These are phyloP conservation scores for Leccinum solheimii DNA, from an alignment of 1,284 basidiomycete genomes.

Conservation along the genomic window DNA sequence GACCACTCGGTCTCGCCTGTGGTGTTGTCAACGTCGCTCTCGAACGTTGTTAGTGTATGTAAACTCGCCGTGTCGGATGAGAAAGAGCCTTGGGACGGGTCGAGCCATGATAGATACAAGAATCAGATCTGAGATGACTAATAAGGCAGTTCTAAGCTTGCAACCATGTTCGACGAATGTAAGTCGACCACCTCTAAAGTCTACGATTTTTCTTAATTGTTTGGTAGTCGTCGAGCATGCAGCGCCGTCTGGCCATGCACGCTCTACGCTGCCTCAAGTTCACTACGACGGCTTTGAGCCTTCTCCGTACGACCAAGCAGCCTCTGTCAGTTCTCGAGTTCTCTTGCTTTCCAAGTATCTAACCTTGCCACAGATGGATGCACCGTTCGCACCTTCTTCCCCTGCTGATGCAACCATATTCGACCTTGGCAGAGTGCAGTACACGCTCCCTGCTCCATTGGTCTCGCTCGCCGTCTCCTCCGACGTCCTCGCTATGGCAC, in stretches of 20 bases:
- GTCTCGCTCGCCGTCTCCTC: slow-evolving; percentile 80
- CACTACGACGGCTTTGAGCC: slow-evolving; percentile 88
- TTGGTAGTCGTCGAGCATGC: slow-evolving; percentile 82
- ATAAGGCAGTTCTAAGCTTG: background rate
- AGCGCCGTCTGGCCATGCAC: slow-evolving; percentile 47
- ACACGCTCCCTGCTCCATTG: slow-evolving; percentile 80
- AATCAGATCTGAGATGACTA: background rate
- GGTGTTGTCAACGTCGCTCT: slow-evolving; percentile 1
- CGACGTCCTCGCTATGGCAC: slow-evolving; percentile 81
- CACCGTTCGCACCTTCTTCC: slow-evolving; percentile 36
- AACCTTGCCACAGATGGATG: slow-evolving; percentile 38
- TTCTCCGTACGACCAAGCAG: slow-evolving; percentile 55
- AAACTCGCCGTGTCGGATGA: slow-evolving; percentile 71
- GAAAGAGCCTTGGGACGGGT: slow-evolving; percentile 72
- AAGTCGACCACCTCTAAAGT: slow-evolving; percentile 34
- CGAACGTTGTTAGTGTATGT: background rate
- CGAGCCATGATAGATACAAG: slow-evolving; percentile 34
- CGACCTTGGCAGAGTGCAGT: slow-evolving; percentile 85
- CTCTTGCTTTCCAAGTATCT: slow-evolving; percentile 5
- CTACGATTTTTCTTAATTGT: slow-evolving; percentile 4
- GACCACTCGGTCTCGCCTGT: slow-evolving; percentile 94
- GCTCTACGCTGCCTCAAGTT: slow-evolving; percentile 54
- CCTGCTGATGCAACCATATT: slow-evolving; percentile 65
- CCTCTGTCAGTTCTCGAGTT: slow-evolving; percentile 36
- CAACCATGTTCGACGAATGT: slow-evolving; percentile 85